Base-by-base conservation (phyloP, 805 yeast genomes). In the Hanseniaspora lindneri region DNA sequence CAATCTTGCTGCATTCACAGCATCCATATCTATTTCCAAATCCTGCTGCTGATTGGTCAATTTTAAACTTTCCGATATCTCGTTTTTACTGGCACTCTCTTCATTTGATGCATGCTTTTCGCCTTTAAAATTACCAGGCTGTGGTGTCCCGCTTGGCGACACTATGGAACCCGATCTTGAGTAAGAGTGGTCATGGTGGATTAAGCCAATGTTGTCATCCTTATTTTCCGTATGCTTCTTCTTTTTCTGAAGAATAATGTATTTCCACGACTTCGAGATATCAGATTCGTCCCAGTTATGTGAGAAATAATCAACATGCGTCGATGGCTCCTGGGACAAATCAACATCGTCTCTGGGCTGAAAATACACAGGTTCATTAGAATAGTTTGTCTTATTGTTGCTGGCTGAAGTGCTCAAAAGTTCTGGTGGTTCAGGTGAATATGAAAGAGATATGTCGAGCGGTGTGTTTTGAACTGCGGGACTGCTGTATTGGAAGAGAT, bases 231-330 rank as follows among this genome's bases (percentile, higher is more conserved):
- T 41, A n/a, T 28, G 27, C 29, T 59, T 58, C 54, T 60, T 62
- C 51, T 83, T 83, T 40, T 94, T 75, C 56, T 83, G 78, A 53
- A 77, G 66, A 37, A 86, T 87, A 50, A 92, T 82, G 61, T 92
- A 92, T 55, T 95, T 73, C 99, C 99, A 92, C 27, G 96, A 85
- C 54, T 84, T 84, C 11, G 94, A 84, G 27, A 92, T 84, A 61
- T 92, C 98, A 4, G 78, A 68, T 54, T 88, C 97, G 56, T 86
- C 85, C 99, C 99, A 92, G 62, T 92, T 74, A 62, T 92, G 96
- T 4, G 95, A 83, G 44, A 92, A 71, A 64, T 92, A 92, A 67
- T 92, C 99, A 8, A 92, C 98, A 60, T 88, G 96, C 48, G 80
- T 75, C 44, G 83, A 75, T 4, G 97, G 96, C 58, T 83, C 92